Conservation (phyloP, 1,139 yeast genomes). For the Saccharomyces hybrid region DNA sequence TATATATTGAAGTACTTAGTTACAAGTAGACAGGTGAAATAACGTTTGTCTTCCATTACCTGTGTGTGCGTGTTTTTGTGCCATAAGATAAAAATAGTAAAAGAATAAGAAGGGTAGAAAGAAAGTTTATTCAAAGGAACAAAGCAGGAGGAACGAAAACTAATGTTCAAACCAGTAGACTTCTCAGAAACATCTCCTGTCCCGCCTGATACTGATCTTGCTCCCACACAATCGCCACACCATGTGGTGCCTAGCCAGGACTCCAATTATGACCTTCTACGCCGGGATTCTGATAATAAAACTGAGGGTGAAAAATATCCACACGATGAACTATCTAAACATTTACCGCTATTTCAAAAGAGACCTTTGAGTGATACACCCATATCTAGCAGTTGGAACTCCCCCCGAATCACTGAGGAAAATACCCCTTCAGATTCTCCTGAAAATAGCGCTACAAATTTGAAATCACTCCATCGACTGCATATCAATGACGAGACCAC, state of each 20-base stretch:
- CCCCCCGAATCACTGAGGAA: constrained; percentile 39
- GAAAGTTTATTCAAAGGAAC: neutral
- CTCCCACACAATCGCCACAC: constrained; percentile 8
- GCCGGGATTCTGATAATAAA: constrained; percentile 1
- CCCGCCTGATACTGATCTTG: constrained; percentile 31
- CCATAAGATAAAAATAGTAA: neutral
- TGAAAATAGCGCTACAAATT: constrained; percentile 5
- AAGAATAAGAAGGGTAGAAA: neutral
- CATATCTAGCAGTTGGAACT: constrained; percentile 43
- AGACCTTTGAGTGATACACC: constrained; percentile 72
- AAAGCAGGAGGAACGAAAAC: neutral
- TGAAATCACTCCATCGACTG: neutral
- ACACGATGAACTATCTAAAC: constrained; percentile 7
- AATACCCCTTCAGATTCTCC: constrained; percentile 31
- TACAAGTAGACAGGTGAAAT: neutral
- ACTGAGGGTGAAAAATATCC: neutral
- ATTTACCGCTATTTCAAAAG: constrained; percentile 52
- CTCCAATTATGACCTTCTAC: neutral
- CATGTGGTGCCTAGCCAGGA: constrained; percentile 6
- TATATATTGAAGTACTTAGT: neutral
- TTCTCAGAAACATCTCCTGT: constrained; percentile 31
- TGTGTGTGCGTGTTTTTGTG: neutral
- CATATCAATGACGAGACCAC: constrained; percentile 1
- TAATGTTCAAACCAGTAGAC: constrained; percentile 22
- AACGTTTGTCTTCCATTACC: neutral